Base-by-base conservation (phyloP, 2,329 filamentous ascomycete species). In the Hypoxylon sp. region DNA sequence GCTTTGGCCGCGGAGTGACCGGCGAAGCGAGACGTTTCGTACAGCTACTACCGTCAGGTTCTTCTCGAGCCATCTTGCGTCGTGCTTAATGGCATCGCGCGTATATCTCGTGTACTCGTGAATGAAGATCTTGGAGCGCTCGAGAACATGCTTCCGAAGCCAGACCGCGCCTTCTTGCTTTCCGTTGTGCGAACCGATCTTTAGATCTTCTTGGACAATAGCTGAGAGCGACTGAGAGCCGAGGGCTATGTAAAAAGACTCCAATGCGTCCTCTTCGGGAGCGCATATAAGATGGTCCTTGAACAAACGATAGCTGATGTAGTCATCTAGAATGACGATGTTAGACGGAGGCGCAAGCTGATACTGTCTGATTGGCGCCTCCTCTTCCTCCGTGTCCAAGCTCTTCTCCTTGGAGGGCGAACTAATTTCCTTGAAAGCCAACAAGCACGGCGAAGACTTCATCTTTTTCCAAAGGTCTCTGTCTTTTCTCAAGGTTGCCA, bases 51-150 rank as follows among this genome's bases (percentile, higher is more conserved):
- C 91, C 0, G 79, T 81, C 11, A 99, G 78, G 64, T 96, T 90
- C 70, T 91, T 90, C 68, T 96, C 92, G 9, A 99, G 79, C 95
- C 95, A 99, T 67, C 89, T 91, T 5, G 87, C 83, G 72, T 98
- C 93, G 69, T 95, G 91, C 65, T 89, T 89, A 69, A 99, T 87
- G n/a, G 83, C 81, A 58, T 96, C 90, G 3, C 84, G 80, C 29
- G 87, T 84, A 70, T 94, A 89, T 68, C 91, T 81, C 20, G 79
- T 71, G 56, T 85, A 86, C 62, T 88, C 93, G 69, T 97, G 89
- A 23, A 99, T 79, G 73, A 98, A 99, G 21, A 99, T 83, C 63
- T 94, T 91, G 50, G 90, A 89, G 51, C 95, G 86, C 73, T 99
- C 96, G 3, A 96, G 79, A 15, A 98, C 90, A 61, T 94, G 87